Evolutionary conservation across 2,329 filamentous ascomycete genomes (phyloP).

Genomic region (Laburnicola sp.): DNA sequence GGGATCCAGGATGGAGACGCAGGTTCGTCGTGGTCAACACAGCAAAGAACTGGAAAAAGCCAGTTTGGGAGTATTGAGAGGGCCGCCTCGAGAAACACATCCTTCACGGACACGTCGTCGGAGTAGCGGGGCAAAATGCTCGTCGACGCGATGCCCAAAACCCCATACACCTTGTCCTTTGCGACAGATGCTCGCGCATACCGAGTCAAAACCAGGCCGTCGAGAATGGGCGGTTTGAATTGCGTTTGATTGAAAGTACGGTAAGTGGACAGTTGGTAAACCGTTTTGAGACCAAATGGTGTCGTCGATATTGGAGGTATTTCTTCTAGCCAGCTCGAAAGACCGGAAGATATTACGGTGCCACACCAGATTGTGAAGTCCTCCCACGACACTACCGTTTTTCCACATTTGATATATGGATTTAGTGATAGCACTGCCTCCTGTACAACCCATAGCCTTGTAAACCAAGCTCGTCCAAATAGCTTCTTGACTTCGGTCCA

Average conservation of each 20-base stretch:
- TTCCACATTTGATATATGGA: constrained; percentile 23
- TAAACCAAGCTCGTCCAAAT: constrained; percentile 25
- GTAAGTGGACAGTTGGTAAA: constrained; percentile 3
- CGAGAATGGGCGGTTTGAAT: constrained; percentile 7
- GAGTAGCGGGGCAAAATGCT: constrained; percentile 22
- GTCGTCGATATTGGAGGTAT: not conserved
- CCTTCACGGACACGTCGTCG: constrained; percentile 9
- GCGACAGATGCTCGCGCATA: constrained; percentile 26
- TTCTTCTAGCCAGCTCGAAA: constrained; percentile 15
- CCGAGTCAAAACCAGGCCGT: constrained; percentile 22
- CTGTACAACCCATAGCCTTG: constrained; percentile 30
- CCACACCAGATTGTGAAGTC: constrained; percentile 26
- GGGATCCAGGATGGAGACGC: constrained; percentile 28
- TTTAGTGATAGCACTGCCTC: constrained; percentile 25
- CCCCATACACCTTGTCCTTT: constrained; percentile 33
- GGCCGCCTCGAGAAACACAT: constrained; percentile 26
- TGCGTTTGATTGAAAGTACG: not conserved
- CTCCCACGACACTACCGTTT: constrained; percentile 21
- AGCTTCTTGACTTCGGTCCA: constrained; percentile 24
- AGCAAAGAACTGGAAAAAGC: constrained; percentile 21
- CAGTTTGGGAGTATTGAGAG: constrained; percentile 11
- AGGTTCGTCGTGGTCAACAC: constrained; percentile 27
- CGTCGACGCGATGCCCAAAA: constrained; percentile 22
- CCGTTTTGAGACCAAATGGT: not conserved
- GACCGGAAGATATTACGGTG: constrained; percentile 13